Evolutionary conservation across 495 filamentous ascomycete genomes (phyloP).

Genomic region (Beverwykella pulmonaria): DNA sequence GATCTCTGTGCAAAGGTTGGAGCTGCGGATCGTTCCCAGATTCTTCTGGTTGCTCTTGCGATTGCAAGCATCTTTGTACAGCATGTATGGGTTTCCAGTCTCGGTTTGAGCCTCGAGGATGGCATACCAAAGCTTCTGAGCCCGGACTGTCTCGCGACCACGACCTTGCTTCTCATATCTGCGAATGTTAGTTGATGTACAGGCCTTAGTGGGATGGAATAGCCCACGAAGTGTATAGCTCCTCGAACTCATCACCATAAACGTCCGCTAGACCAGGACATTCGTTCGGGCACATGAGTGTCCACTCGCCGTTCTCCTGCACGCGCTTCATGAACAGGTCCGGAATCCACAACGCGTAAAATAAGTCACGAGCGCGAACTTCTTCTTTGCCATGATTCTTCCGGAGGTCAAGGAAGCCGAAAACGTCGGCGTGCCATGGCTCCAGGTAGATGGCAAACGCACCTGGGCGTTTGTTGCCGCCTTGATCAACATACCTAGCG

Average conservation of each 20-base stretch:
- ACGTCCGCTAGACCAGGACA: slow-evolving; percentile 92
- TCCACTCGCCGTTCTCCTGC: slow-evolving; percentile 93
- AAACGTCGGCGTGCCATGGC: slow-evolving; percentile 98
- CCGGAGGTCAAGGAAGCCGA: slow-evolving; percentile 93
- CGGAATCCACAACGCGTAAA: slow-evolving; percentile 97
- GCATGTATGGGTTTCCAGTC: slow-evolving; percentile 98
- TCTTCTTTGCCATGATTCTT: slow-evolving; percentile 99
- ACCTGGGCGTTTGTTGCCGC: slow-evolving; percentile 98
- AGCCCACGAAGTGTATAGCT: slow-evolving; percentile 71
- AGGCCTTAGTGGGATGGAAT: neutral
- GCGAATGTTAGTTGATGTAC: neutral
- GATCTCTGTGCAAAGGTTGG: slow-evolving; percentile 98
- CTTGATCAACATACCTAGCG: slow-evolving; percentile 96
- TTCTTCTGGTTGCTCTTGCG: slow-evolving; percentile 99
- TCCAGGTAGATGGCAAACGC: slow-evolving; percentile 99
- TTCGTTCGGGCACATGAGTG: slow-evolving; percentile 95
- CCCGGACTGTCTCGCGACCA: slow-evolving; percentile 87
- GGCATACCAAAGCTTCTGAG: slow-evolving; percentile 98
- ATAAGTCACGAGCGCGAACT: slow-evolving; percentile 92
- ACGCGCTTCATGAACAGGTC: slow-evolving; percentile 99
- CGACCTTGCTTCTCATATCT: slow-evolving; percentile 86
- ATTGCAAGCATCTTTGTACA: slow-evolving; percentile 99
- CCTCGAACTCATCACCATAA: slow-evolving; percentile 95
- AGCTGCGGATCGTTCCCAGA: slow-evolving; percentile 94
- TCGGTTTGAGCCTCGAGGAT: slow-evolving; percentile 97